phyloP scores from a whole-genome alignment of 1,139 yeast genomes.

The Yamadazyma atmosphaerica region DNA sequence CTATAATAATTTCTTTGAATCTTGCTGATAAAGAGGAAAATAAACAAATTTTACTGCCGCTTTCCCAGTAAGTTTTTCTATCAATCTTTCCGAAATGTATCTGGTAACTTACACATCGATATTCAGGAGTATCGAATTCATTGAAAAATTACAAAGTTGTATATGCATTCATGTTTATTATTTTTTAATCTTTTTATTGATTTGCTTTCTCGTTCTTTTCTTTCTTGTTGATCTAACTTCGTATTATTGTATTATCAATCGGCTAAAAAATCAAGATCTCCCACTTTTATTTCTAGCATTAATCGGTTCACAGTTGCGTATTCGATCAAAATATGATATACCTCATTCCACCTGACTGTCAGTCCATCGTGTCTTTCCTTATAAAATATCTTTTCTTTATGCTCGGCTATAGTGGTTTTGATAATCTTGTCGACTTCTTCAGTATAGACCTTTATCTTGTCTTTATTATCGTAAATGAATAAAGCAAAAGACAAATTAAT shows the following conservation, averaged over 20 bases:
- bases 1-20: neutral
- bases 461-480: neutral
- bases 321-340: neutral
- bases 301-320: neutral
- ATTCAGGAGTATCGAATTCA: no score
- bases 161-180: no score
- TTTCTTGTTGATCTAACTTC: no score
- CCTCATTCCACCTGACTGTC: neutral
- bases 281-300: neutral
- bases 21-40: no score
- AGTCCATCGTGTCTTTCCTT: neutral
- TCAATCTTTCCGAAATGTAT: no score
- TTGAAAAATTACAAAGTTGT: no score
- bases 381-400: neutral
- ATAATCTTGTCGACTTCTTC: neutral
- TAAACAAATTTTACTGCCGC: no score
- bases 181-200: no score
- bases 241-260: neutral
- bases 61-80: no score
- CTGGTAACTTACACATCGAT: neutral
- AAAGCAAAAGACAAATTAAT: neutral
- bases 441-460: no score
- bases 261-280: neutral
- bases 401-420: neutral
- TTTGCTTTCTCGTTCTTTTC: no score